Base-by-base conservation (phyloP, 257 asterid species). In the Galeopsis tetrahit region DNA sequence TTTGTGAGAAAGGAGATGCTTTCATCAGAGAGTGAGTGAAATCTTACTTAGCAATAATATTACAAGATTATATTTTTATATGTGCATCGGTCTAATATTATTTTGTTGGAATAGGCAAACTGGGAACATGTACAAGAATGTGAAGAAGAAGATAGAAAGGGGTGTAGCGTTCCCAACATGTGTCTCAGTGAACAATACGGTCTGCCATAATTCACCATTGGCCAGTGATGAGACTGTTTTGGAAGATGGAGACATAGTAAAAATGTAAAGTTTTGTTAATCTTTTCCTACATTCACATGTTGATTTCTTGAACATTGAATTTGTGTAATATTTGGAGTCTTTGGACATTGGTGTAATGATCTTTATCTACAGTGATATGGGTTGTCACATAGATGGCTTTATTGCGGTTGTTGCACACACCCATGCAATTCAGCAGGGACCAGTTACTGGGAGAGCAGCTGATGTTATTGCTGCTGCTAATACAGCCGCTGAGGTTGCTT, bases 81-180 rank as follows among this genome's bases (percentile, higher is more conserved):
- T n/a, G 31, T 13, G 66, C 9, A 33, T 34, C 5, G 31, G 3
- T 61, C 10, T n/a, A n/a, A 35, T 2, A 13, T 61, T 34, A 31
- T 35, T 2, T 35, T 2, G 7, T 61, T 61, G 66, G 33, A 63
- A 59, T 58, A 93, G 98, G 84, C 96, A 93, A 84, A 71, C 96
- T 10, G 97, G 96, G 7, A 91, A 78, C 79, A 93, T 86, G 97
- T 93, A 91, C 83, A 93, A 91, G 92, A 89, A 93, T 79, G 92
- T 75, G 36, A 91, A 93, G 89, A 93, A 89, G 96, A 93, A 91
- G 90, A 93, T 93, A 66, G 97, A 89, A 72, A 80, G 87, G 72
- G 98, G 98, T 38, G 95, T 91, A 78, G 97, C 98, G 0, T 93
- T 93, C 77, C 98, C 98, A 3, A 93, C 97, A 14, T 93, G 98